Evolutionary conservation across 129 eudicot species (phyloP).

Genomic region (Pseudognaphalium luteoalbum): DNA sequence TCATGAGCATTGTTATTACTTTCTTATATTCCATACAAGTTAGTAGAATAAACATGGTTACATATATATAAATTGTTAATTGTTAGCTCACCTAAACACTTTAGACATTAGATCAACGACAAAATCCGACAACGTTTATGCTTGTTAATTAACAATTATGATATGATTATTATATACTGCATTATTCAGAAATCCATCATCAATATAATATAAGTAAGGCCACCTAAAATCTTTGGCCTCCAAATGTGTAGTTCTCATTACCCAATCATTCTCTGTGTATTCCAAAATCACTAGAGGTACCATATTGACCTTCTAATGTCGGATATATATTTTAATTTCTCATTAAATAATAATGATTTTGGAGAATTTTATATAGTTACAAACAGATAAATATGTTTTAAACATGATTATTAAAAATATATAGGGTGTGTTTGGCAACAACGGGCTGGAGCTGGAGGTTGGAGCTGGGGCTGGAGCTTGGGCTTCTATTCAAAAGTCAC

Average conservation of each 20-base stretch:
- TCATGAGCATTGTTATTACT: not conserved
- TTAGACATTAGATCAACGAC: not conserved
- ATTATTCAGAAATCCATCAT: not conserved
- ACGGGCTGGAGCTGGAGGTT: too few relatives aligned
- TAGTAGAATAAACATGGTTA: not conserved
- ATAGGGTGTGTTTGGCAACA: too few relatives aligned
- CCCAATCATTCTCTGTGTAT: not conserved
- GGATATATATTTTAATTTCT: not conserved
- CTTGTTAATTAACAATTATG: too few relatives aligned
- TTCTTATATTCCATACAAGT: not conserved
- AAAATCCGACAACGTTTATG: too few relatives aligned
- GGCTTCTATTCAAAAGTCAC: too few relatives aligned
- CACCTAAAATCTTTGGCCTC: not conserved
- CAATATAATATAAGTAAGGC: not conserved
- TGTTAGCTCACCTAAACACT: not conserved
- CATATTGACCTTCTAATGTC: slow-evolving; percentile 1
- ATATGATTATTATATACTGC: too few relatives aligned
- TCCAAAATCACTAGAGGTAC: not conserved
- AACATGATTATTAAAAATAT: too few relatives aligned
- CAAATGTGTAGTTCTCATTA: not conserved
- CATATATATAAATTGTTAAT: not conserved
- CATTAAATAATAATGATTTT: not conserved
- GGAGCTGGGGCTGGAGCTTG: too few relatives aligned
- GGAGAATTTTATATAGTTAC: too few relatives aligned
- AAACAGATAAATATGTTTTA: too few relatives aligned